Evolutionary conservation across 2,329 filamentous ascomycete genomes (phyloP).

Genomic region (Apiospora arundinis): DNA sequence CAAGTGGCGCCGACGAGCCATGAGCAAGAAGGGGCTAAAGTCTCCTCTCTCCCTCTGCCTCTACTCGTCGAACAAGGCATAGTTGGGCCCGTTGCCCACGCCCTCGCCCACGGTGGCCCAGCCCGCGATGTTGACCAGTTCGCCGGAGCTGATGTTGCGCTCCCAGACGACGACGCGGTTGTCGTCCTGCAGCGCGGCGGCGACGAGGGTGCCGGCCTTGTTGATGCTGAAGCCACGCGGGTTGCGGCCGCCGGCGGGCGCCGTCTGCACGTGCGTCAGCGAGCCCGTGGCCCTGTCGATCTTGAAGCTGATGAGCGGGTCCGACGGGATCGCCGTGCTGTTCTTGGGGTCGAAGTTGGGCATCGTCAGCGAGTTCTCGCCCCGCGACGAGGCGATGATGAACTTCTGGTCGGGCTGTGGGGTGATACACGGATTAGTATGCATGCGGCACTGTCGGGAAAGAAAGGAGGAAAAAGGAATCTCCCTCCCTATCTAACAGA

Average conservation of each 20-base stretch:
- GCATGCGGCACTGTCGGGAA: not conserved
- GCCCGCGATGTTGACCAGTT: conserved; percentile 55
- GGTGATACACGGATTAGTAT: conserved; percentile 22
- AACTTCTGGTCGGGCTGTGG: conserved; percentile 65
- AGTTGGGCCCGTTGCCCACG: conserved; percentile 48
- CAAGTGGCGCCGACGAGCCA: not conserved
- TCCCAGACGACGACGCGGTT: conserved; percentile 65
- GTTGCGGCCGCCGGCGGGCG: conserved; percentile 67
- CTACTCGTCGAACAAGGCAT: conserved; percentile 50
- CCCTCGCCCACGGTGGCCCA: conserved; percentile 49
- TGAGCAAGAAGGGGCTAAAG: too few species aligned
- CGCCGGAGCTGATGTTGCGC: conserved; percentile 65
- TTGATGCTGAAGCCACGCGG: conserved; percentile 75
- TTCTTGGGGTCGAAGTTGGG: conserved; percentile 52
- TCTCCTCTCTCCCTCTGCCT: not conserved
- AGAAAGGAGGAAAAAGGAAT: not conserved
- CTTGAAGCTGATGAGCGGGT: conserved; percentile 68
- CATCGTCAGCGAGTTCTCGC: conserved; percentile 60
- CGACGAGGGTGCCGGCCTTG: conserved; percentile 66
- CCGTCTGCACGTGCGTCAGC: conserved; percentile 61
- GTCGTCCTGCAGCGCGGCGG: conserved; percentile 69
- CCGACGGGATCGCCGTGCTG: conserved; percentile 57
- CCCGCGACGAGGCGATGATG: conserved; percentile 72
- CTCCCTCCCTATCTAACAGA: too few species aligned
- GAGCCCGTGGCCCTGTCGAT: conserved; percentile 61